Percentiles rank a stretch among this genome's conserved stretches.
Evolutionary conservation across 2,329 filamentous ascomycete species (phyloP).

Genomic region (Fusarium continuum): DNA sequence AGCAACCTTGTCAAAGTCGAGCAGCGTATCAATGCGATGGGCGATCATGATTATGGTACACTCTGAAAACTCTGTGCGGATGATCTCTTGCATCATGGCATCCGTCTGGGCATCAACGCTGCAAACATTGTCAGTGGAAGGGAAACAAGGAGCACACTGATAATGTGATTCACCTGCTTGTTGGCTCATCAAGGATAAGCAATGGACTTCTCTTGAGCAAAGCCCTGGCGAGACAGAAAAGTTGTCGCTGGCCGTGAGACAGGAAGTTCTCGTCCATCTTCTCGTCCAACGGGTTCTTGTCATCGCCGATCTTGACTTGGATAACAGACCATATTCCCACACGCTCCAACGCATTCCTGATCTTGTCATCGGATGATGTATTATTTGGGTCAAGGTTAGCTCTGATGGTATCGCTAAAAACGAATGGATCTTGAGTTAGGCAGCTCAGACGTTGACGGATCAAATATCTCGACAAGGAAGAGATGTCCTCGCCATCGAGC

Average conservation of each 20-base stretch:
- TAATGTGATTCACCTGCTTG: conserved; percentile 45
- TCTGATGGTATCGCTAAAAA: conserved; percentile 59
- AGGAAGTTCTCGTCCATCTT: conserved; percentile 50
- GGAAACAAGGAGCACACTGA: background rate
- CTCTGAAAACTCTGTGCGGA: conserved; percentile 44
- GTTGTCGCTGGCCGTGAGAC: conserved; percentile 48
- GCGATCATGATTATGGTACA: conserved; percentile 50
- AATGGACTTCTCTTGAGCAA: conserved; percentile 42
- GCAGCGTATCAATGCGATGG: conserved; percentile 46
- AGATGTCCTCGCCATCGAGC: conserved; percentile 56
- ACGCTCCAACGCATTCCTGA: conserved; percentile 56
- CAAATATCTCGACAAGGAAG: conserved; percentile 38
- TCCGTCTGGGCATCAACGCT: conserved; percentile 47
- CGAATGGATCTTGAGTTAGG: conserved; percentile 63
- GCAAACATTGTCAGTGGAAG: conserved; percentile 1
- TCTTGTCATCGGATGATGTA: conserved; percentile 51
- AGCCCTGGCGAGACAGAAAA: conserved; percentile 47
- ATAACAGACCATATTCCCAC: conserved; percentile 59
- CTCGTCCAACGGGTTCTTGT: conserved; percentile 42
- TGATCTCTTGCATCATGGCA: conserved; percentile 43
- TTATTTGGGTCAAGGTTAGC: conserved; percentile 60
- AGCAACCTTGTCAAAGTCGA: conserved; percentile 49
- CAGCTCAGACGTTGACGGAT: conserved; percentile 52
- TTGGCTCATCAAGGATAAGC: conserved; percentile 52
- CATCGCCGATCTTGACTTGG: conserved; percentile 49